Evolutionary conservation across 2,329 filamentous ascomycete genomes (phyloP), one percentile per base, ranked within the genome.

Genomic region (Sporothrix humicola): DNA sequence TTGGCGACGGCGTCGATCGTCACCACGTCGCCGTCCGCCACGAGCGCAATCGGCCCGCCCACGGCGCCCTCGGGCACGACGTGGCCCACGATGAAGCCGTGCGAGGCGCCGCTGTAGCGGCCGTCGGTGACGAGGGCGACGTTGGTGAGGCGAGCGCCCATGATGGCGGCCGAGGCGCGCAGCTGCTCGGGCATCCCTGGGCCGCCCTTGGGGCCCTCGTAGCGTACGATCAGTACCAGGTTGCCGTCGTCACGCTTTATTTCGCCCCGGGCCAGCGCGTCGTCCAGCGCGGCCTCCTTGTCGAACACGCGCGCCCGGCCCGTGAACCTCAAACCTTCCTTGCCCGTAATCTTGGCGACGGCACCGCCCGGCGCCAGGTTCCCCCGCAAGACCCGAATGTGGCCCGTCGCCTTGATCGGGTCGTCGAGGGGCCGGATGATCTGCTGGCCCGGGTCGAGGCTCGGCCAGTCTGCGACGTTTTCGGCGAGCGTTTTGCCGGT

Each of bases 171-270:
- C 74, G 89, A 92, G 13, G 95, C 93, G 80, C 93, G 94, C 61
- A 98, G 87, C 82, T 97, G 94, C 83, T 98, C 95, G 1, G 95
- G 95, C 95, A 98, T 98, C 58, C 95, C 95, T 0, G 95, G 95
- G 0, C 95, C 95, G 75, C 95, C 95, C 80, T 93, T 94, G 15
- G 95, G 95, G 0, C 95, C 95, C 81, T 98, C 95, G 81, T 98
- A 98, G 26, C 95, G 91, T 72, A 98, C 94, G 46, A 98, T 90
- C 42, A 98, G 85, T 23, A 98, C 95, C 15, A 97, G 87, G 79
- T 97, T 96, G 79, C 96, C 93, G 74, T 84, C 83, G 20, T 83
- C 81, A 23, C 79, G 77, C 50, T 77, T 79, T 80, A 87, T 86
- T 6, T 86, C 80, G 26, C 92, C 91, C 66, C 84, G 83, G 71